Evolutionary conservation across 805 yeast genomes (phyloP).

Genomic region (Sungouiella thailandica): DNA sequence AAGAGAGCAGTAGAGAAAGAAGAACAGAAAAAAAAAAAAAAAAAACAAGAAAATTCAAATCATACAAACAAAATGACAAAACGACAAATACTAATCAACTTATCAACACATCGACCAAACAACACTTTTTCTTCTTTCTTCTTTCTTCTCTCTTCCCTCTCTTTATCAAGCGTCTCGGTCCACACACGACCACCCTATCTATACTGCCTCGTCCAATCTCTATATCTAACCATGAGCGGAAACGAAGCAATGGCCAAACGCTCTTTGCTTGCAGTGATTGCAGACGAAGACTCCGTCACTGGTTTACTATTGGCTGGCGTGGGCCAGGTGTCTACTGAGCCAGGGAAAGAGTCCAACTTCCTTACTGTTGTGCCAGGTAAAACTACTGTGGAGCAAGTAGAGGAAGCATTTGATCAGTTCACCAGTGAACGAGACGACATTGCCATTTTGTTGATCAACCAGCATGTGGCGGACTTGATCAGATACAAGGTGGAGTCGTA

Average conservation of each 20-base stretch:
- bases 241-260: conserved; percentile 57
- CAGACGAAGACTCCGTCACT: conserved; percentile 96
- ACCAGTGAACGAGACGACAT: conserved; percentile 77
- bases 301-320: conserved; percentile 94
- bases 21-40: too few relatives aligned
- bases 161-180: too few relatives aligned
- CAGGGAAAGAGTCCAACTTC: conserved; percentile 73
- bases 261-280: conserved; percentile 85
- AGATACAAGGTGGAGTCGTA: conserved; percentile 77
- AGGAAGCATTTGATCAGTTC: conserved; percentile 67
- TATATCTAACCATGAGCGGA: conserved; percentile 18
- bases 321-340: conserved; percentile 70
- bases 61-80: too few relatives aligned
- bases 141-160: too few relatives aligned
- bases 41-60: too few relatives aligned
- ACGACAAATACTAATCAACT: too few relatives aligned
- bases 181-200: not conserved
- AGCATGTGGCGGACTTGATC: conserved; percentile 88
- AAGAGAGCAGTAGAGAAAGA: too few relatives aligned
- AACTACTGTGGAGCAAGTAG: conserved; percentile 72
- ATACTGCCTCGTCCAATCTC: not conserved
- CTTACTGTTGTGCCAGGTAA: conserved; percentile 69
- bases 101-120: too few relatives aligned
- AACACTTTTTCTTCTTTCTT: too few relatives aligned
- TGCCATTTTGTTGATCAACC: conserved; percentile 89